Evolutionary conservation across 495 filamentous ascomycete genomes (phyloP), one percentile per base, ranked within the genome.

Genomic region (Talaromyces borbonicus): DNA sequence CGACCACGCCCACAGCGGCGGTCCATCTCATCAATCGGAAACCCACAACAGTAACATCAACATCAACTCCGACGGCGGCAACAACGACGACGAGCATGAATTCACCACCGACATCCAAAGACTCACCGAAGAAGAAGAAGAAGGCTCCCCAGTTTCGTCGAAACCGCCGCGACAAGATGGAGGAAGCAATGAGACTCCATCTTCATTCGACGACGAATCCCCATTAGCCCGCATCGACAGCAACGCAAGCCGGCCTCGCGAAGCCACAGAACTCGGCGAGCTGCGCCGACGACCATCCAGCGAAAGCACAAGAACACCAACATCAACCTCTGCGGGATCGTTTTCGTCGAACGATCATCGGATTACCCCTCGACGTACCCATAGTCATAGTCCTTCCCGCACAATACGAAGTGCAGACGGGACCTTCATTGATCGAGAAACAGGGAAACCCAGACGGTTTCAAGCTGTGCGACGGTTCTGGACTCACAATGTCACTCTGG

Each of bases 341-440:
- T 54, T 61, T 7, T 69, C 65, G 0, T 66, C 64, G 0, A 62
- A 59, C 0, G 68, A 70, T 37, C 60, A 63, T 42, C 61, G 62
- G 1, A 31, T 63, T 16, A 49, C 54, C 2, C 50, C 61, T 2
- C 51, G 47, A 14, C 61, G 16, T 0, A 41, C 20, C 38, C n/a
- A n/a, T n/a, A n/a, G n/a, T n/a, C n/a, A n/a, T n/a, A n/a, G n/a
- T n/a, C n/a, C n/a, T n/a, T n/a, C n/a, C n/a, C n/a, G n/a, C n/a
- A n/a, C n/a, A n/a, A n/a, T n/a, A n/a, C n/a, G n/a, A n/a, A n/a
- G n/a, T n/a, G n/a, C n/a, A n/a, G n/a, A n/a, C n/a, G n/a, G n/a
- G n/a, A n/a, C n/a, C n/a, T n/a, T n/a, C n/a, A n/a, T n/a, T n/a
- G n/a, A n/a, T n/a, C n/a, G n/a, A n/a, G n/a, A n/a, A n/a, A n/a